Conservation (phyloP, 148 eudicot genomes). For the Dianthus caryophyllus region DNA sequence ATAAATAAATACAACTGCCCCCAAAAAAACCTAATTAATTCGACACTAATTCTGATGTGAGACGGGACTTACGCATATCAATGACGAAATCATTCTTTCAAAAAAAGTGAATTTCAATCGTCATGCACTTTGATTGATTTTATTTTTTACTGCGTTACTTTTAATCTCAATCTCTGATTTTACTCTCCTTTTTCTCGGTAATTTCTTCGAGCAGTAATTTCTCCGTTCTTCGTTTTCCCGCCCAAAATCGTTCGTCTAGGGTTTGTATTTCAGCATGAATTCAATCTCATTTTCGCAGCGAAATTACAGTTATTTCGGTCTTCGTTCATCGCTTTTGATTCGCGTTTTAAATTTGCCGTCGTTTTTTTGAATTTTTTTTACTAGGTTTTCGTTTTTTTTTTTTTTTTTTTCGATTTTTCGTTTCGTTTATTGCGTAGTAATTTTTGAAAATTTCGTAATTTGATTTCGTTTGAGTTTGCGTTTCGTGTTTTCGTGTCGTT, state of each 20-base stretch:
- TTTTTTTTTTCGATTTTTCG: neutral
- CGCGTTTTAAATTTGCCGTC: neutral
- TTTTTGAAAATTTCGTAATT: neutral
- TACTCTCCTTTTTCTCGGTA: neutral
- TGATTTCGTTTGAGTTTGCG: neutral
- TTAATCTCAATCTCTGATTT: neutral
- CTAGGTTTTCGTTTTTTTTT: slow-evolving; percentile 4
- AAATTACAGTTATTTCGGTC: neutral
- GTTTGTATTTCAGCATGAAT: slow-evolving; percentile 12
- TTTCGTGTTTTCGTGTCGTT: neutral
- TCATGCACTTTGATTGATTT: neutral
- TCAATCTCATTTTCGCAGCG: neutral
- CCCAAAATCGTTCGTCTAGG: slow-evolving; percentile 9
- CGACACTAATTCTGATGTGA: too few relatives aligned
- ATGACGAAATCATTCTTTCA: neutral
- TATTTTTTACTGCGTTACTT: neutral
- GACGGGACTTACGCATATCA: neutral
- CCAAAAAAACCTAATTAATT: too few relatives aligned
- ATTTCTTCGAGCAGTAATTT: neutral
- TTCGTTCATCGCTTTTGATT: neutral
- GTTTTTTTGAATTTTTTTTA: neutral
- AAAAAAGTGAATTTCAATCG: neutral
- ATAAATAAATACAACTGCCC: too few relatives aligned
- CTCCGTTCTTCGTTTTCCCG: slow-evolving; percentile 13
- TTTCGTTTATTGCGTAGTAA: neutral